These are phyloP conservation scores for Sphaerobolus stellatus DNA, from an alignment of 1,284 basidiomycete genomes.

Conservation along the genomic window DNA sequence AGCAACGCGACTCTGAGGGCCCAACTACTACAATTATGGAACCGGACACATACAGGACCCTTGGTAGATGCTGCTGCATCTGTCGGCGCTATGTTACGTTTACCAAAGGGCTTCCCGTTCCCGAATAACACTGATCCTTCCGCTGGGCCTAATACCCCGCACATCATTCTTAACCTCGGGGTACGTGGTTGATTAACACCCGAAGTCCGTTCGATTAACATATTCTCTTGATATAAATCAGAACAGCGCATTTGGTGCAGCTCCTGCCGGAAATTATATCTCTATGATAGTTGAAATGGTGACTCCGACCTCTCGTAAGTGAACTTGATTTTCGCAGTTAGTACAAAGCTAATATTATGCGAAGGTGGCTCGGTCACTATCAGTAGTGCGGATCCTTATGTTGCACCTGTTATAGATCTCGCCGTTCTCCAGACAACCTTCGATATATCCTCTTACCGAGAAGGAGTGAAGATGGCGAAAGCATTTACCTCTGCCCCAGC, in stretches of 20 bases:
- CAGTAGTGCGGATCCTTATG: slow-evolving; percentile 37
- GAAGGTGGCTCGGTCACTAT: slow-evolving; percentile 39
- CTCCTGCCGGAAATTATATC: slow-evolving; percentile 30
- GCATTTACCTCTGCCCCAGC: slow-evolving; percentile 17
- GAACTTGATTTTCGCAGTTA: not conserved
- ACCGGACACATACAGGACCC: slow-evolving; percentile 24
- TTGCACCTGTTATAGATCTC: slow-evolving; percentile 45
- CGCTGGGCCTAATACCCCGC: slow-evolving; percentile 26
- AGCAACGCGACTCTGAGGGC: slow-evolving; percentile 15
- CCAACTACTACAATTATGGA: slow-evolving; percentile 16
- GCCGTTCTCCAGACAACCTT: slow-evolving; percentile 41
- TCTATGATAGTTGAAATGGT: slow-evolving; percentile 28
- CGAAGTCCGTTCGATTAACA: slow-evolving; percentile 1
- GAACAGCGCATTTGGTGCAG: slow-evolving; percentile 13
- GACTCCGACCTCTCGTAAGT: slow-evolving; percentile 37
- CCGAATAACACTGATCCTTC: slow-evolving; percentile 40
- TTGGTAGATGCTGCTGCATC: slow-evolving; percentile 17
- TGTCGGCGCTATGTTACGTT: slow-evolving; percentile 28
- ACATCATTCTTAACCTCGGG: too few species aligned
- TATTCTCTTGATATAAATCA: not conserved
- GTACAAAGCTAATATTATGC: slow-evolving; percentile 11
- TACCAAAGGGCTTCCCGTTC: slow-evolving; percentile 26
- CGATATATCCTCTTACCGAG: slow-evolving; percentile 34
- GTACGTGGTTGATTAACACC: too few species aligned
- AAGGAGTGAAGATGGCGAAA: slow-evolving; percentile 14